Evolutionary conservation across 257 asterid genomes (phyloP), one percentile per base, ranked within the genome.

Genomic region (Voacanga thouarsii): DNA sequence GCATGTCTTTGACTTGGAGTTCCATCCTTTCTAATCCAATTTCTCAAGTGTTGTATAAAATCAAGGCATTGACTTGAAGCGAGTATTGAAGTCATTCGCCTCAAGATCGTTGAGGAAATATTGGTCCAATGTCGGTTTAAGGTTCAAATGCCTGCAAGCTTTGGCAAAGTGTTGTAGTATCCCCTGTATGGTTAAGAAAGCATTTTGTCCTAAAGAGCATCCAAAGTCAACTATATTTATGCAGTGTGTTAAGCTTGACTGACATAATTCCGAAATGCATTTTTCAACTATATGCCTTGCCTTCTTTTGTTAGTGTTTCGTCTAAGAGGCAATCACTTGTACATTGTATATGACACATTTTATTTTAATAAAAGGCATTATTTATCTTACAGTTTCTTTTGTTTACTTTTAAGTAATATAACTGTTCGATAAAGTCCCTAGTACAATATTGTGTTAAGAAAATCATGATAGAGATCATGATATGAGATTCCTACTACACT

Each of bases 121-220:
- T 6, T 75, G 80, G 44, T 75, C 0, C 23, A 60, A 30, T 18
- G 55, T 59, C 8, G 19, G 51, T 18, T 44, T 19, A 6, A n/a
- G 7, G 5, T 55, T 37, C 9, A 3, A 14, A 6, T 51, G 9
- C 0, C 26, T 49, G 43, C 28, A 44, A 4, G 19, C 14, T 63
- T 44, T 66, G 71, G 24, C 39, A 14, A 80, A 56, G 8, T 57
- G 65, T 45, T 41, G 11, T 21, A 75, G 55, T 12, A 80, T 68
- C 16, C 55, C 24, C 12, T 45, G 28, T 0, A n/a, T 3, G 7
- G 79, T 15, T 3, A 81, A 18, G 10, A 76, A 64, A n/a, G 84
- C 33, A 63, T 81, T 81, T 2, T 81, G 84, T 14, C 84, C 78
- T 5, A 81, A 81, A 0, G 84, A 76, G 41, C 84, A 81, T 5